phyloP scores from a whole-genome alignment of 1,139 yeast species.

The Hanseniaspora gamundiae region DNA sequence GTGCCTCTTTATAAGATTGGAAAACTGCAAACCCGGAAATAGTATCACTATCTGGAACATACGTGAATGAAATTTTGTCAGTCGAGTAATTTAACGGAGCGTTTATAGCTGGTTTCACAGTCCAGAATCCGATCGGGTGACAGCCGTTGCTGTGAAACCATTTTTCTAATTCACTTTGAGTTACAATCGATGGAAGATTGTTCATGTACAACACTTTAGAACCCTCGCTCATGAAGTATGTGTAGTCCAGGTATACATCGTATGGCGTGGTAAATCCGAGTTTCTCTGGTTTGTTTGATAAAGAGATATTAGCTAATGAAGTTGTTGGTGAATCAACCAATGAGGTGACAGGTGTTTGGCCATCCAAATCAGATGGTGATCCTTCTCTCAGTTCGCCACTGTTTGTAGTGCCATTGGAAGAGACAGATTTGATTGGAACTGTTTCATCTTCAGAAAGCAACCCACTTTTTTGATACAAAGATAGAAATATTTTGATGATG shows the following conservation, averaged over 20 bases:
- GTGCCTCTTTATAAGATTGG: slow-evolving; percentile 75
- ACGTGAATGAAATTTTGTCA: slow-evolving; percentile 35
- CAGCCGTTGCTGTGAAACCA: slow-evolving; percentile 88
- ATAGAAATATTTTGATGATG: slow-evolving; percentile 7
- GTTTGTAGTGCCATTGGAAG: background rate
- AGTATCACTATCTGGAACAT: slow-evolving; percentile 25
- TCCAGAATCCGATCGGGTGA: slow-evolving; percentile 84
- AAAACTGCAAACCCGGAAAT: slow-evolving; percentile 79
- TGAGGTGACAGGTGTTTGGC: too few species aligned
- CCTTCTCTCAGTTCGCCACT: too few species aligned
- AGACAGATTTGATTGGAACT: background rate
- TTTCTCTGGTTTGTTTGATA: slow-evolving; percentile 30
- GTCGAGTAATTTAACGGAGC: slow-evolving; percentile 27
- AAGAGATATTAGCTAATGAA: too few species aligned
- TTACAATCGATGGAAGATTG: slow-evolving; percentile 72
- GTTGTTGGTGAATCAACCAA: too few species aligned
- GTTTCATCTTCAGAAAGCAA: slow-evolving; percentile 2
- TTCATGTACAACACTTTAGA: slow-evolving; percentile 70
- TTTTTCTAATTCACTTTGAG: slow-evolving; percentile 80
- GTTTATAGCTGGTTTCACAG: slow-evolving; percentile 37
- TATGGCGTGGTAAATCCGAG: slow-evolving; percentile 59
- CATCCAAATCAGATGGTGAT: too few species aligned
- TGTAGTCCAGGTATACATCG: slow-evolving; percentile 60
- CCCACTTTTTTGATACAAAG: slow-evolving; percentile 5
- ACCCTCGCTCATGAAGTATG: slow-evolving; percentile 55